A percentile compares a stretch with the other conserved stretches of the same genome.
phyloP scores from a whole-genome alignment of 208 protist genomes.

The Crithidia bombi region DNA sequence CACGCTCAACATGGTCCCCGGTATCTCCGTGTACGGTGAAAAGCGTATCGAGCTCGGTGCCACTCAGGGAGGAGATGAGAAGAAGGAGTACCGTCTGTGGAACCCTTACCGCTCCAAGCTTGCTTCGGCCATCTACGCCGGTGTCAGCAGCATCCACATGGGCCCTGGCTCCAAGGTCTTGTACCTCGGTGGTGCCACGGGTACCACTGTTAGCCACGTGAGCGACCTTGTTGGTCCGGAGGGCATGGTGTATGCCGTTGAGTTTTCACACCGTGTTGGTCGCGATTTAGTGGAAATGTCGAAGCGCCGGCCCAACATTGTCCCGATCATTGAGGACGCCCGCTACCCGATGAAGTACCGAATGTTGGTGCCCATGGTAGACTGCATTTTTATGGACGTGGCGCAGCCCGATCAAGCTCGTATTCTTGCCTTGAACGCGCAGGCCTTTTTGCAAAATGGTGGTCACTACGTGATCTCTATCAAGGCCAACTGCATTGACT shows the following conservation, averaged over 20 bases:
- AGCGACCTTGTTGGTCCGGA: slow-evolving; percentile 99
- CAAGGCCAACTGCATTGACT: slow-evolving; percentile 99
- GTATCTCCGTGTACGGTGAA: slow-evolving; percentile 99
- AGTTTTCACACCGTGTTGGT: slow-evolving; percentile 99
- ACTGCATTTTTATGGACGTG: slow-evolving; percentile 99
- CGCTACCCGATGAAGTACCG: slow-evolving; percentile 99
- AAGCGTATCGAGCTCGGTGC: slow-evolving; percentile 97
- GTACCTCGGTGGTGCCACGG: slow-evolving; percentile 99
- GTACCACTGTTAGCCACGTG: slow-evolving; percentile 99
- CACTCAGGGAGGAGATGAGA: slow-evolving; percentile 89
- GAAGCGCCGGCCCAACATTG: slow-evolving; percentile 99
- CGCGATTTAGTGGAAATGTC: slow-evolving; percentile 99
- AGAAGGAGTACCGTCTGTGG: slow-evolving; percentile 99
- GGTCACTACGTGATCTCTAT: slow-evolving; percentile 99
- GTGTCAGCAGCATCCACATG: slow-evolving; percentile 99
- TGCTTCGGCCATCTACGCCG: slow-evolving; percentile 98
- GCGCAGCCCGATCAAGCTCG: slow-evolving; percentile 99
- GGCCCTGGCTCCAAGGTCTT: slow-evolving; percentile 99
- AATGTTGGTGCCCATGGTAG: slow-evolving; percentile 99
- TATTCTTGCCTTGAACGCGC: slow-evolving; percentile 99
- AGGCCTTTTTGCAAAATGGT: slow-evolving; percentile 99
- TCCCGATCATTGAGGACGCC: slow-evolving; percentile 99
- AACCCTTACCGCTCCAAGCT: slow-evolving; percentile 99
- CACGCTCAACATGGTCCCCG: slow-evolving; percentile 98
- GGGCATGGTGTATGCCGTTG: slow-evolving; percentile 99